A percentile compares a stretch with the other conserved stretches of the same genome.
Evolutionary conservation across 2,329 filamentous ascomycete genomes (phyloP).

Genomic region (Ophiostoma fasciatum): DNA sequence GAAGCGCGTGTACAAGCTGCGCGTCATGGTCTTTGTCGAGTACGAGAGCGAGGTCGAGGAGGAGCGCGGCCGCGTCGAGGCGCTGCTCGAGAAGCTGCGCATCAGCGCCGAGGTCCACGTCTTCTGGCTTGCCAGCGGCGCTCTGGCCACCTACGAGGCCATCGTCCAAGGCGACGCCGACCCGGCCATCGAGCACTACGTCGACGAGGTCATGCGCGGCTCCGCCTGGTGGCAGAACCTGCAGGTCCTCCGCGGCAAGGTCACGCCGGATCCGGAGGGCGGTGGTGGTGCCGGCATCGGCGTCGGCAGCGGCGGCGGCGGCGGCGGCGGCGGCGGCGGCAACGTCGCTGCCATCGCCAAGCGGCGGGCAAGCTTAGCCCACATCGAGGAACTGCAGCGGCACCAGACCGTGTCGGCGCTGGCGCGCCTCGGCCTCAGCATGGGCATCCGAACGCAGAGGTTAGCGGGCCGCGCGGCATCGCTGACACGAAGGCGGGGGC

Average conservation of each 20-base stretch:
- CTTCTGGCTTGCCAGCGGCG: constrained; percentile 65
- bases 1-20: constrained; percentile 56
- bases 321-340: not conserved
- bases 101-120: constrained; percentile 70
- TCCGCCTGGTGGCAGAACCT: constrained; percentile 78
- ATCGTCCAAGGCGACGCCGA: constrained; percentile 59
- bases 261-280: constrained; percentile 4
- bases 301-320: not conserved
- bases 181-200: constrained; percentile 40
- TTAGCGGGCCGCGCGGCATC: constrained; percentile 41
- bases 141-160: constrained; percentile 56
- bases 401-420: constrained; percentile 39
- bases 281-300: not conserved
- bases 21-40: constrained; percentile 78
- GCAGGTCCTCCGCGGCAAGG: constrained; percentile 33
- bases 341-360: constrained; percentile 4
- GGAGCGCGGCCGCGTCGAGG: constrained; percentile 56
- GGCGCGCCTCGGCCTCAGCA: constrained; percentile 45
- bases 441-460: constrained; percentile 64
- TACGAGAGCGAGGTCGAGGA: constrained; percentile 75
- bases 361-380: constrained; percentile 35
- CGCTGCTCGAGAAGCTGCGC: constrained; percentile 63
- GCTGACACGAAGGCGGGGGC: not conserved
- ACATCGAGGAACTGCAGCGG: constrained; percentile 46
- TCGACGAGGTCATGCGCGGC: constrained; percentile 50